Evolutionary conservation across 139 green algal genomes (phyloP).

Genomic region (Asterochloris sp.): DNA sequence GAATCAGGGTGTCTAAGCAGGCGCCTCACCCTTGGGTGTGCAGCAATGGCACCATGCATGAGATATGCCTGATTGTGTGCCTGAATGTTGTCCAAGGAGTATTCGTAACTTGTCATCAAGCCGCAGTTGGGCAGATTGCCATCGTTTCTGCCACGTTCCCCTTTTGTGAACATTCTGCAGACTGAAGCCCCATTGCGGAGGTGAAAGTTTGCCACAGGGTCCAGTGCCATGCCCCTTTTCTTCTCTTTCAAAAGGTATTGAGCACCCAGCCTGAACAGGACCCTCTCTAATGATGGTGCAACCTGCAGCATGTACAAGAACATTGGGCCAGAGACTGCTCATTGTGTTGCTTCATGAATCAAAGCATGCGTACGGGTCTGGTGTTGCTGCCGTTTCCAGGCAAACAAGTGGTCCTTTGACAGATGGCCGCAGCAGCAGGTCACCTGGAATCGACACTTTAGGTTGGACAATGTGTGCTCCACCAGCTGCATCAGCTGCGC

Average conservation of each 20-base stretch:
- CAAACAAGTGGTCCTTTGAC: no score
- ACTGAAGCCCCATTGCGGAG: constrained; percentile 76
- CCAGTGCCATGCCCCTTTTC: constrained; percentile 58
- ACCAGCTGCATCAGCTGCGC: no score
- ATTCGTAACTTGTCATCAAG: constrained; percentile 84
- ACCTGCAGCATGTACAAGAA: background rate
- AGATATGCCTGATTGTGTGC: constrained; percentile 47
- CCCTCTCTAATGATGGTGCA: background rate
- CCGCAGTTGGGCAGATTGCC: constrained; percentile 52
- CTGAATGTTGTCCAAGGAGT: constrained; percentile 16
- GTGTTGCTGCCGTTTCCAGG: no score
- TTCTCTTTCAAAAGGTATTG: constrained; percentile 63
- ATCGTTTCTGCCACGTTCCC: constrained; percentile 42
- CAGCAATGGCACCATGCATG: constrained; percentile 16
- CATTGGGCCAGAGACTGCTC: background rate
- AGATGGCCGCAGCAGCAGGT: no score
- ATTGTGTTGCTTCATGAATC: no score
- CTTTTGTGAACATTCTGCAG: constrained; percentile 53
- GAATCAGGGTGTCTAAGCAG: background rate
- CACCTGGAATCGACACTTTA: no score
- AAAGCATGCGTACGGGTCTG: no score
- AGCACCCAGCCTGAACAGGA: constrained; percentile 56
- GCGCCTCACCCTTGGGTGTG: background rate
- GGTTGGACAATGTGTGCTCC: no score
- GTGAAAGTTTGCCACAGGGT: constrained; percentile 84